Conservation (phyloP, 2,329 filamentous ascomycete species). For the Trichothecium roseum region DNA sequence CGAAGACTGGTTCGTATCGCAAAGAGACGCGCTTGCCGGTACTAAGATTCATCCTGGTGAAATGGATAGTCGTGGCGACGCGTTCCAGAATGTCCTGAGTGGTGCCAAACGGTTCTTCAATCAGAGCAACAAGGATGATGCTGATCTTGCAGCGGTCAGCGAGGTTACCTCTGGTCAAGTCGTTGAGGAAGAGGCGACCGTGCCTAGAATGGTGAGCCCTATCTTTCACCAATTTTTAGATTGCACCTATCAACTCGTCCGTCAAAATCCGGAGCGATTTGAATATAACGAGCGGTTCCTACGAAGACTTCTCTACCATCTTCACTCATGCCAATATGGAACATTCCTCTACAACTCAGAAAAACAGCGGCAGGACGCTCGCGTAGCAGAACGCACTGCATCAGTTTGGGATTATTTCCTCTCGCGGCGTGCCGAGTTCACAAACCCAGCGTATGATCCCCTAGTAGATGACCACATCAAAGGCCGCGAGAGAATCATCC, state of each 20-base stretch:
- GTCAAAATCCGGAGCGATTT: conserved; percentile 79
- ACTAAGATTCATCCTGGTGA: conserved; percentile 51
- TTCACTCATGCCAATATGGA: conserved; percentile 93
- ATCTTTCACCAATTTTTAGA: conserved; percentile 98
- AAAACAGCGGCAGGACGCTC: conserved; percentile 67
- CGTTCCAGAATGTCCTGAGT: conserved; percentile 77
- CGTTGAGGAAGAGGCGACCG: conserved; percentile 56
- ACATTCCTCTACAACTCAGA: conserved; percentile 95
- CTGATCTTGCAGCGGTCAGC: conserved; percentile 46
- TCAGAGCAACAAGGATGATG: conserved; percentile 47
- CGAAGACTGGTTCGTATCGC: conserved; percentile 87
- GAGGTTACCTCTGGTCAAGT: conserved; percentile 27
- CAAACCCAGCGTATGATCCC: conserved; percentile 68
- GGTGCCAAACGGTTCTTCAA: conserved; percentile 88
- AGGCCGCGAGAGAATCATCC: conserved; percentile 73
- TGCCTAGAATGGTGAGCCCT: conserved; percentile 83
- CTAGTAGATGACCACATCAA: conserved; percentile 68
- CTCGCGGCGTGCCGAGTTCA: conserved; percentile 67
- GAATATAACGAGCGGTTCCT: conserved; percentile 96
- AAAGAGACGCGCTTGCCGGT: conserved; percentile 67
- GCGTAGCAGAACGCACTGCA: conserved; percentile 59
- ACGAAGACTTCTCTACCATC: conserved; percentile 78
- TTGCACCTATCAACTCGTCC: conserved; percentile 79
- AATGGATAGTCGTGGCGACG: conserved; percentile 54
- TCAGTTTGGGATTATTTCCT: conserved; percentile 97